A percentile compares a stretch with the other conserved stretches of the same genome.
Evolutionary conservation across 345 rosid genomes (phyloP).

Genomic region (Acer negundo): DNA sequence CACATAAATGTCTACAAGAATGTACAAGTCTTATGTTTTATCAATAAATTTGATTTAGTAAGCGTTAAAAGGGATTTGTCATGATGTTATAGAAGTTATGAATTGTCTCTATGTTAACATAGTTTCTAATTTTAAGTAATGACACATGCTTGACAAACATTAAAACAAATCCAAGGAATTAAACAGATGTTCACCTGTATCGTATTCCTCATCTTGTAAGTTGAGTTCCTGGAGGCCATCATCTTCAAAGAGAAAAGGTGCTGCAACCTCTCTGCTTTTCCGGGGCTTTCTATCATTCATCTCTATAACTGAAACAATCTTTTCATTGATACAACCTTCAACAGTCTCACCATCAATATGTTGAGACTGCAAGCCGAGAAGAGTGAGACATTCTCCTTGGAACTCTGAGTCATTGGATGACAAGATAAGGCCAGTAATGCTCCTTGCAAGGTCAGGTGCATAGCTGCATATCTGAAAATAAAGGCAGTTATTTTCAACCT

Average conservation of each 20-base stretch:
- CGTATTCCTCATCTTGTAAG: constrained; percentile 48
- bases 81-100: not conserved
- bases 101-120: not conserved
- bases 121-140: not conserved
- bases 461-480: constrained; percentile 63
- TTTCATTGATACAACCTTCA: constrained; percentile 66
- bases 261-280: constrained; percentile 54
- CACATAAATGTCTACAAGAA: not conserved
- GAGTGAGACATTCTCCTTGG: constrained; percentile 71
- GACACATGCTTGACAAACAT: too few relatives aligned
- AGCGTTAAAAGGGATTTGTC: too few relatives aligned
- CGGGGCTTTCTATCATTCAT: constrained; percentile 62
- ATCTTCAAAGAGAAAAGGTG: constrained; percentile 56
- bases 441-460: constrained; percentile 89
- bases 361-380: constrained; percentile 62
- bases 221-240: constrained; percentile 32
- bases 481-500: not conserved
- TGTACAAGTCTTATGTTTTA: too few relatives aligned
- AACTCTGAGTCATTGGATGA: constrained; percentile 68
- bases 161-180: constrained; percentile 28
- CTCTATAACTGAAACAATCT: constrained; percentile 65
- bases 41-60: too few relatives aligned
- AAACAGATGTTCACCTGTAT: constrained; percentile 41
- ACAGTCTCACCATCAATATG: constrained; percentile 38
- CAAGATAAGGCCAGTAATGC: constrained; percentile 72